Evolutionary conservation across 441 rosid genomes (phyloP), one percentile per base, ranked within the genome.

Genomic region (Jatropha podagrica): DNA sequence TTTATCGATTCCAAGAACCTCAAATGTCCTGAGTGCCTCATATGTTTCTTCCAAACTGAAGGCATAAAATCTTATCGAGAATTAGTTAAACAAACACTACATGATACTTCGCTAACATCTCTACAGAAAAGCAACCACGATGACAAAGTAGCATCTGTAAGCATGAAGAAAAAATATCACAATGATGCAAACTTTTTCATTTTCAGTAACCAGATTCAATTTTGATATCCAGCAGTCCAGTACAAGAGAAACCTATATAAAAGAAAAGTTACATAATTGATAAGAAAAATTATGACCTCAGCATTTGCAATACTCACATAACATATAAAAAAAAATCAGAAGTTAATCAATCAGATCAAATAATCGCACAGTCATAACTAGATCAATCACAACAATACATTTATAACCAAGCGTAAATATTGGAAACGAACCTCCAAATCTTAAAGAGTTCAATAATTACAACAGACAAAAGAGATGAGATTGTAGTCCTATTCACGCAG

Each of bases 41-140:
- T 86, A 94, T 0, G 93, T 81, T 83, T 90, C 97, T 74, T 91
- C 93, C 63, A 94, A 79, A 82, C 99, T 96, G 85, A 72, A 60
- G 8, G 62, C n/a, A 69, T 1, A 38, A 11, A 9, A 42, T 18
- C 65, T 37, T 15, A 44, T 26, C 15, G 17, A 7, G 69, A 61
- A 26, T 48, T 46, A 64, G 54, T n/a, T 17, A 52, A 64, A 51
- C 11, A 4, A 13, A 51, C 17, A 51, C 54, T 32, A 55, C 10
- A 65, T 41, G n/a, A 46, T 18, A 20, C 1, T 69, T 32, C 7
- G 46, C 18, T 38, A 10, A 69, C n/a, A 37, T 37, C 7, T 37
- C 0, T 27, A 32, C 8, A 62, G 17, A 32, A 37, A 62, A 11
- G 18, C 4, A 62, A 18, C 20, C 65, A 68, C 2, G 0, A 11